Conservation (phyloP, 805 yeast genomes). For the Ascoidea asiatica region DNA sequence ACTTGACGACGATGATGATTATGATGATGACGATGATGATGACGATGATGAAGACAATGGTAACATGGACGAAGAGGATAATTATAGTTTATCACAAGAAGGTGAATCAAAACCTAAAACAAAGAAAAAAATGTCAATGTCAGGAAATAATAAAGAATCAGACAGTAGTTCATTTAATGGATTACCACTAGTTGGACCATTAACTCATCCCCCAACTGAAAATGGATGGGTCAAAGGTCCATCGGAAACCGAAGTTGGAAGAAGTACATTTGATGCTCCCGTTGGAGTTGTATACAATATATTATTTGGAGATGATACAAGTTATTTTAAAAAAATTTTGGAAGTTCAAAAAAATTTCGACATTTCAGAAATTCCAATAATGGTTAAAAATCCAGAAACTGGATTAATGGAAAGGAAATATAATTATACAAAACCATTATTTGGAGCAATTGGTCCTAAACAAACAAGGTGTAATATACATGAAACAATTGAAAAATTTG, state of each 20-base stretch:
- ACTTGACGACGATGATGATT: not conserved
- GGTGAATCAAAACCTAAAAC: slow-evolving; percentile 1
- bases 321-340: slow-evolving; percentile 29
- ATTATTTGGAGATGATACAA: slow-evolving; percentile 49
- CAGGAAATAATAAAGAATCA: slow-evolving; percentile 12
- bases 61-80: too few relatives aligned
- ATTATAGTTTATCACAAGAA: slow-evolving; percentile 5
- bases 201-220: slow-evolving; percentile 28
- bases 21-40: slow-evolving; percentile 4
- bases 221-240: slow-evolving; percentile 27
- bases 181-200: slow-evolving; percentile 25
- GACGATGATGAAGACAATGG: slow-evolving; percentile 4
- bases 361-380: slow-evolving; percentile 34
- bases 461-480: slow-evolving; percentile 54
- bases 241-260: slow-evolving; percentile 42
- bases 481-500: slow-evolving; percentile 41
- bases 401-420: slow-evolving; percentile 30
- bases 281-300: slow-evolving; percentile 44
- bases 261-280: slow-evolving; percentile 45
- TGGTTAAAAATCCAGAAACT: slow-evolving; percentile 17
- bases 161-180: slow-evolving; percentile 21
- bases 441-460: slow-evolving; percentile 63
- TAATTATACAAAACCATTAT: slow-evolving; percentile 48
- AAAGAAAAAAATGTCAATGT: slow-evolving; percentile 1
- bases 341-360: slow-evolving; percentile 53